Conservation (phyloP, 306 rosid genomes). For the Begonia fuchsioides region DNA sequence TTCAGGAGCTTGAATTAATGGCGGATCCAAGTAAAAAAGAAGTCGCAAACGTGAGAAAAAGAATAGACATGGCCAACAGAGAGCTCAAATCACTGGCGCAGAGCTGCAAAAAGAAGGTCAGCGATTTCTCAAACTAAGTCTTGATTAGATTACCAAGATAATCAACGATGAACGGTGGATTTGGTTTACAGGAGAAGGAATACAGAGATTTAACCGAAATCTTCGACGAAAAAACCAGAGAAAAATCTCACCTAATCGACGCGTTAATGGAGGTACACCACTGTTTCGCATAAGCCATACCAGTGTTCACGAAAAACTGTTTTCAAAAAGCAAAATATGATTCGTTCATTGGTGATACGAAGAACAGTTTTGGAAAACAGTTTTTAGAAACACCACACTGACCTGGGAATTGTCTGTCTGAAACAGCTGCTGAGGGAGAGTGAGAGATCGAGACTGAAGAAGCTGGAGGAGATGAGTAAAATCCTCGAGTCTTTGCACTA, state of each 20-base stretch:
- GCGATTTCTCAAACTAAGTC: not conserved
- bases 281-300: not conserved
- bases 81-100: slow-evolving; percentile 70
- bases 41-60: slow-evolving; percentile 65
- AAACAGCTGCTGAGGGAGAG: slow-evolving; percentile 59
- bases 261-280: slow-evolving; percentile 58
- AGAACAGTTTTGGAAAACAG: too few relatives aligned
- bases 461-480: slow-evolving; percentile 73
- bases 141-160: not conserved
- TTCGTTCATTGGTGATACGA: too few relatives aligned
- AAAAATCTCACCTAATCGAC: slow-evolving; percentile 52
- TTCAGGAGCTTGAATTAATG: slow-evolving; percentile 69
- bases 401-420: too few relatives aligned
- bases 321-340: too few relatives aligned
- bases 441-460: slow-evolving; percentile 63
- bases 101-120: slow-evolving; percentile 70
- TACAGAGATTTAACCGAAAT: slow-evolving; percentile 58
- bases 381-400: too few relatives aligned
- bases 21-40: slow-evolving; percentile 81
- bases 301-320: too few relatives aligned
- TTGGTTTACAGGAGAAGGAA: slow-evolving; percentile 54
- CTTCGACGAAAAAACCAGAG: slow-evolving; percentile 63
- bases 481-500: slow-evolving; percentile 16
- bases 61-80: slow-evolving; percentile 45
- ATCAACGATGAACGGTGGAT: not conserved